These are phyloP conservation scores for Penicillium subrubescens DNA, from an alignment of 495 filamentous ascomycete genomes.

Conservation along the genomic window DNA sequence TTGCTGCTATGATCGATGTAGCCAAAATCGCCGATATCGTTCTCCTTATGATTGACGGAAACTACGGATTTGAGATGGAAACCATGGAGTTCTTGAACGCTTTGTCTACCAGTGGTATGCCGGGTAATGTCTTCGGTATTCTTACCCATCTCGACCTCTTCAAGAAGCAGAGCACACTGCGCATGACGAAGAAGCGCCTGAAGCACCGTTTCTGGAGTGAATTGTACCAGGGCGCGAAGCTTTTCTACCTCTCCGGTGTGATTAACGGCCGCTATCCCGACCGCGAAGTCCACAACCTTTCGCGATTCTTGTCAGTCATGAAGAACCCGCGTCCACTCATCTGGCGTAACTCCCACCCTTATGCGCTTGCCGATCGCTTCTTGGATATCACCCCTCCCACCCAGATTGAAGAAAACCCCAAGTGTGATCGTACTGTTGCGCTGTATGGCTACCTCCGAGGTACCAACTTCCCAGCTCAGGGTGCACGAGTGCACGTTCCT, in stretches of 20 bases:
- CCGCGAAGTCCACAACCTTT: constrained; percentile 92
- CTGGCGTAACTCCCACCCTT: constrained; percentile 97
- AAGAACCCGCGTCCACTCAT: constrained; percentile 94
- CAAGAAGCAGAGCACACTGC: constrained; percentile 84
- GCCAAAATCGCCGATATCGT: constrained; percentile 97
- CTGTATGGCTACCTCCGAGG: constrained; percentile 93
- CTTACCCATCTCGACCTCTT: constrained; percentile 96
- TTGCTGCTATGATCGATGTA: constrained; percentile 93
- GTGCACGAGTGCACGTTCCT: constrained; percentile 87
- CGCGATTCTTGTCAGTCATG: constrained; percentile 94
- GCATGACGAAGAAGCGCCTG: constrained; percentile 89
- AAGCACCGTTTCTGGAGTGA: constrained; percentile 97
- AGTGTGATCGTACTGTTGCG: constrained; percentile 86
- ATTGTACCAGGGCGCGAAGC: constrained; percentile 91
- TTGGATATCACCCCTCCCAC: constrained; percentile 93
- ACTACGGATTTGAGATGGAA: constrained; percentile 99
- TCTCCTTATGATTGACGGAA: constrained; percentile 95
- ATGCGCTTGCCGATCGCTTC: constrained; percentile 89
- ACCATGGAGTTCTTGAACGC: constrained; percentile 99
- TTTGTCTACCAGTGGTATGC: constrained; percentile 87
- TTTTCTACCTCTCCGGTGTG: constrained; percentile 95
- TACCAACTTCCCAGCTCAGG: constrained; percentile 89
- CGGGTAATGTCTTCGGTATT: constrained; percentile 96
- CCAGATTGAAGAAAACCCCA: constrained; percentile 79
- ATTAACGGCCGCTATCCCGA: constrained; percentile 97